Base-by-base conservation (phyloP, 208 protist genomes). In the Tritrichomonas musculus region DNA sequence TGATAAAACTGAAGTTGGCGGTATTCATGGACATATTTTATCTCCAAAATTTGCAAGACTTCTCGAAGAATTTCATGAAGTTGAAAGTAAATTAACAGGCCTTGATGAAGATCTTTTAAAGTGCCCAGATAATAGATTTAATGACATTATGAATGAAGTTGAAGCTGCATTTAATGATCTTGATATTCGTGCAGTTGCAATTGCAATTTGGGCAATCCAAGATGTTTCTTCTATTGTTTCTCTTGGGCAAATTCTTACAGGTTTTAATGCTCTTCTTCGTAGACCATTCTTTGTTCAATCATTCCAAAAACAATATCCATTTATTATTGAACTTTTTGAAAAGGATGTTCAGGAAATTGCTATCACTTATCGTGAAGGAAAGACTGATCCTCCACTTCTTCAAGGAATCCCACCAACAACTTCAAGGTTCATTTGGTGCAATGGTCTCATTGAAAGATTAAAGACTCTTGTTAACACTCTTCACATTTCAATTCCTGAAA, bases 361-460 rank as follows among this genome's bases (percentile, higher is more conserved):
- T 94, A 97, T 98, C 50, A 96, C 96, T 25, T 98, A 97, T 96
- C 93, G 96, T 22, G 5, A n/a, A 36, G 57, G 94, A 50, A 93
- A 94, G 50, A 75, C 95, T 36, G n/a, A 82, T 95, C 95, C 95
- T 47, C 95, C 96, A 44, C 95, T 96, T 22, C 97, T 98, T 94
- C 94, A 95, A 39, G 98, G 98, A 94, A 97, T 98, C 94, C 97
- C 98, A 25, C 97, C 97, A 27, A 96, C 97, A 22, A 96, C 98
- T 49, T 96, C 97, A 47, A 96, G 97, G 17, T 96, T 99, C 55
- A 95, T 97, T 17, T 98, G 97, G 93, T 97, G 53, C 65, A 96
- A 97, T 92, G 97, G 97, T 9, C 95, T 99, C 44, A 95, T 98
- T 33, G 97, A 98, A 77, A 96, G 98, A 80, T 97, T 98, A 94